phyloP scores from a whole-genome alignment of 345 rosid species.

The Noccaea bulbosa region DNA sequence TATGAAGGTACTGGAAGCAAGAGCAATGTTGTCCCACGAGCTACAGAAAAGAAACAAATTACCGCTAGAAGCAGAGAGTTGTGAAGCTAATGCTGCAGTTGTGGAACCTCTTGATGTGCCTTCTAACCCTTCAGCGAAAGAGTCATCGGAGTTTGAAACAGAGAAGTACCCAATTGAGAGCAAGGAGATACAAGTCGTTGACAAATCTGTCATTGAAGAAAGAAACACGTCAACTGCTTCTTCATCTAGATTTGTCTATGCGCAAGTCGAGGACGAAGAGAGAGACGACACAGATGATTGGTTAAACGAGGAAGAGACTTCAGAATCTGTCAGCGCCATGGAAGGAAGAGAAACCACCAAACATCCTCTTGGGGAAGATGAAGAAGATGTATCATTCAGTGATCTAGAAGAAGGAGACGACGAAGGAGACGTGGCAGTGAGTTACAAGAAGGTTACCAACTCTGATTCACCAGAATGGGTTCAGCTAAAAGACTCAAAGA shows the following conservation, averaged over 20 bases:
- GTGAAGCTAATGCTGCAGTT: conserved; percentile 16
- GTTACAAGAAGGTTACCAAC: conserved; percentile 43
- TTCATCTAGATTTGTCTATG: conserved; percentile 44
- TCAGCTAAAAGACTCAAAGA: conserved; percentile 5
- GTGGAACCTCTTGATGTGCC: conserved; percentile 20
- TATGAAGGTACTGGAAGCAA: conserved; percentile 62
- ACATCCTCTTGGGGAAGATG: conserved; percentile 55
- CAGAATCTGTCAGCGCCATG: conserved; percentile 50
- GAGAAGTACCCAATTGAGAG: conserved; percentile 62
- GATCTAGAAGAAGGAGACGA: conserved; percentile 77
- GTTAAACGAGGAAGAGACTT: conserved; percentile 72
- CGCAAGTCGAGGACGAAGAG: conserved; percentile 41
- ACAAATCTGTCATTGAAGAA: conserved; percentile 57
- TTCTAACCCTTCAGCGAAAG: conserved; percentile 28
- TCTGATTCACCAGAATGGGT: conserved; percentile 30
- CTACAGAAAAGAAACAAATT: conserved; percentile 52
- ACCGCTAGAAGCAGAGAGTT: conserved; percentile 53
- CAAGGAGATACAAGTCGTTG: conserved; percentile 55
- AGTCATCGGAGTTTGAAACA: conserved; percentile 49
- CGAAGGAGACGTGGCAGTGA: conserved; percentile 44
- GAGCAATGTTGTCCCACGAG: conserved; percentile 72
- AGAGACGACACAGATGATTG: conserved; percentile 78
- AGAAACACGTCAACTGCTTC: conserved; percentile 41
- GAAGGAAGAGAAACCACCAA: conserved; percentile 37
- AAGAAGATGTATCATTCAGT: conserved; percentile 87